Conservation (phyloP, 805 yeast genomes). For the Lachancea fermentati region DNA sequence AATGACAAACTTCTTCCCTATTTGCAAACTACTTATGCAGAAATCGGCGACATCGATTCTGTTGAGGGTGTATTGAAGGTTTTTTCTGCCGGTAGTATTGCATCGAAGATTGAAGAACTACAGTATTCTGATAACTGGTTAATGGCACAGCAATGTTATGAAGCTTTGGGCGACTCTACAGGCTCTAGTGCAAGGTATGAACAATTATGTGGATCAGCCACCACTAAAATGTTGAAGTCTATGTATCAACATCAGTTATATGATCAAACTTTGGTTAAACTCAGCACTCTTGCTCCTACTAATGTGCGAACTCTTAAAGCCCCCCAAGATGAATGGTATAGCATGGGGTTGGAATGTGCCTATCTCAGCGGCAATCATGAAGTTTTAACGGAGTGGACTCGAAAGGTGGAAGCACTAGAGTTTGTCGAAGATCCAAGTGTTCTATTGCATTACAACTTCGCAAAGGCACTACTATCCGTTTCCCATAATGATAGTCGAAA, state of each 20-base stretch:
- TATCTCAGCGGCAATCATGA: constrained; percentile 54
- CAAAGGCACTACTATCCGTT: constrained; percentile 52
- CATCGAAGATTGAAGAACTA: constrained; percentile 73
- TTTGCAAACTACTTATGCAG: constrained; percentile 78
- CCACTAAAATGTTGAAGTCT: constrained; percentile 62
- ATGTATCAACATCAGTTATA: constrained; percentile 72
- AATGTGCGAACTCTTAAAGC: constrained; percentile 31
- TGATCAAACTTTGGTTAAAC: constrained; percentile 52
- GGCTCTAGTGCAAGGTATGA: constrained; percentile 22
- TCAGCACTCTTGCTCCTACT: constrained; percentile 37
- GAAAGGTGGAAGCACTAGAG: constrained; percentile 40
- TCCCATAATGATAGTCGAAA: constrained; percentile 30
- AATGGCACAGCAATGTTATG: constrained; percentile 79
- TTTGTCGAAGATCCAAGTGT: constrained; percentile 47
- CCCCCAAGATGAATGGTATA: constrained; percentile 44
- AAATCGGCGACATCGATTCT: constrained; percentile 84
- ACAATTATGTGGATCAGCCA: constrained; percentile 18
- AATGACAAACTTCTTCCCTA: constrained; percentile 36
- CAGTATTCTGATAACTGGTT: constrained; percentile 85
- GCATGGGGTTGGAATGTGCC: constrained; percentile 71
- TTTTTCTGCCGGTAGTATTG: constrained; percentile 61
- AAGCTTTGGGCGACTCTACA: constrained; percentile 48
- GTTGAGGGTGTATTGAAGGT: constrained; percentile 77
- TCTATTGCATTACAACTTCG: constrained; percentile 56
- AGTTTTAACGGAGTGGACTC: constrained; percentile 54